Evolutionary conservation across 768 basidiomycete genomes (phyloP).

Genomic region (Suillus sp.): DNA sequence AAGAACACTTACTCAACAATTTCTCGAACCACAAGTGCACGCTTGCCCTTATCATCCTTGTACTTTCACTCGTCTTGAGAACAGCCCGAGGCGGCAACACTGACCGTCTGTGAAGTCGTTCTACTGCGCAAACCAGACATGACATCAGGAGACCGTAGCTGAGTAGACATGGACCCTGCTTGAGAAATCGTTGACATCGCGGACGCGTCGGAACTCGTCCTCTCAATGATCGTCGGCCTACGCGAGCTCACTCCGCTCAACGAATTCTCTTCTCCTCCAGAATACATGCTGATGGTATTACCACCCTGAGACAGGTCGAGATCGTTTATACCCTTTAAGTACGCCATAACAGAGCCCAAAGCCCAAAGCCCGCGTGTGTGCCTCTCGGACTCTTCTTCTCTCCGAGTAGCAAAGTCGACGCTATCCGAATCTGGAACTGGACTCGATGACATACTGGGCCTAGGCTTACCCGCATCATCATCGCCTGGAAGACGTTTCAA

Average conservation of each 20-base stretch:
- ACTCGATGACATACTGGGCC: constrained; percentile 41
- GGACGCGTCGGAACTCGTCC: constrained; percentile 23
- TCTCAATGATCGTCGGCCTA: constrained; percentile 68
- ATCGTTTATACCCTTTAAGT: constrained; percentile 94
- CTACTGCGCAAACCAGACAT: constrained; percentile 62
- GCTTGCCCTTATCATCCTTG: constrained; percentile 88
- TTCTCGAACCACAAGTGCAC: constrained; percentile 84
- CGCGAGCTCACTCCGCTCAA: constrained; percentile 49
- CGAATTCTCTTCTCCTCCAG: constrained; percentile 48
- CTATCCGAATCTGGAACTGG: constrained; percentile 47
- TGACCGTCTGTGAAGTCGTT: constrained; percentile 63
- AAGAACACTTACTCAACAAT: constrained; percentile 76
- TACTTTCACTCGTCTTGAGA: constrained; percentile 82
- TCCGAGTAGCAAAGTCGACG: constrained; percentile 46
- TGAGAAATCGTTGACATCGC: constrained; percentile 53
- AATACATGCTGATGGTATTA: constrained; percentile 60
- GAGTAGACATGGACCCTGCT: constrained; percentile 52
- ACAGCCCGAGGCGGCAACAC: constrained; percentile 72
- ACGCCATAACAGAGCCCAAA: constrained; percentile 97
- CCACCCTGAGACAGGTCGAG: constrained; percentile 65
- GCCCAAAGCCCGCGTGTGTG: constrained; percentile 78
- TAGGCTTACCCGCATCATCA: constrained; percentile 36
- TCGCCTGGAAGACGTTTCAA: constrained; percentile 49
- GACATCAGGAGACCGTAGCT: constrained; percentile 68
- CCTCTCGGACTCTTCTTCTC: constrained; percentile 76